Evolutionary conservation across 2,329 filamentous ascomycete species (phyloP).

Genomic region (Bretziella fagacearum): DNA sequence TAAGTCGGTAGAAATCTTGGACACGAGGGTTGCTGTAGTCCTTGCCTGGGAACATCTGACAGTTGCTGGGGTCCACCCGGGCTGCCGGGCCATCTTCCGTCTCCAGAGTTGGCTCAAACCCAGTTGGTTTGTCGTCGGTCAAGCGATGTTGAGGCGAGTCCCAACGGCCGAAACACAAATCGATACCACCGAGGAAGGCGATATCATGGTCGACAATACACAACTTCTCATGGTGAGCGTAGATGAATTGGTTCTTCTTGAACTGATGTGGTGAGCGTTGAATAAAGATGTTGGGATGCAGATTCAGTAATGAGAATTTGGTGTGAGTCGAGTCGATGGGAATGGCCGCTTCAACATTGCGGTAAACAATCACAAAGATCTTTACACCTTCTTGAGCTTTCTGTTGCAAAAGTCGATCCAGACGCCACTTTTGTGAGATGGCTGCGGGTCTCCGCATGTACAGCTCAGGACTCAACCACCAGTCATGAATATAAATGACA

Average conservation of each 20-base stretch:
- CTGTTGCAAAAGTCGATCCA: constrained; percentile 80
- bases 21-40: constrained; percentile 96
- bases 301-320: constrained; percentile 84
- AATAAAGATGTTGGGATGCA: constrained; percentile 92
- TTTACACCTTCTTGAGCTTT: constrained; percentile 94
- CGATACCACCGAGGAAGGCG: constrained; percentile 87
- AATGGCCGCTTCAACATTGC: constrained; percentile 91
- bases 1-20: constrained; percentile 82
- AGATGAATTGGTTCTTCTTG: constrained; percentile 98
- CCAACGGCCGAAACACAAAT: constrained; percentile 94
- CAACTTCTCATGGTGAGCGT: constrained; percentile 97
- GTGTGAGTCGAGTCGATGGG: constrained; percentile 98
- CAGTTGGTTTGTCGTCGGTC: constrained; percentile 84
- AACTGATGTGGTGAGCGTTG: constrained; percentile 95
- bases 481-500: constrained; percentile 97
- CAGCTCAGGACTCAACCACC: constrained; percentile 94
- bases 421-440: constrained; percentile 94
- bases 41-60: constrained; percentile 91
- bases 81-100: constrained; percentile 26
- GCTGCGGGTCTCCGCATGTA: constrained; percentile 88
- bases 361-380: constrained; percentile 92
- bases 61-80: constrained; percentile 82
- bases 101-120: constrained; percentile 54
- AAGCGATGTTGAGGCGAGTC: constrained; percentile 87
- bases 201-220: constrained; percentile 91